These are phyloP conservation scores for Prunus armeniaca DNA, from an alignment of 306 rosid species.

Conservation along the genomic window DNA sequence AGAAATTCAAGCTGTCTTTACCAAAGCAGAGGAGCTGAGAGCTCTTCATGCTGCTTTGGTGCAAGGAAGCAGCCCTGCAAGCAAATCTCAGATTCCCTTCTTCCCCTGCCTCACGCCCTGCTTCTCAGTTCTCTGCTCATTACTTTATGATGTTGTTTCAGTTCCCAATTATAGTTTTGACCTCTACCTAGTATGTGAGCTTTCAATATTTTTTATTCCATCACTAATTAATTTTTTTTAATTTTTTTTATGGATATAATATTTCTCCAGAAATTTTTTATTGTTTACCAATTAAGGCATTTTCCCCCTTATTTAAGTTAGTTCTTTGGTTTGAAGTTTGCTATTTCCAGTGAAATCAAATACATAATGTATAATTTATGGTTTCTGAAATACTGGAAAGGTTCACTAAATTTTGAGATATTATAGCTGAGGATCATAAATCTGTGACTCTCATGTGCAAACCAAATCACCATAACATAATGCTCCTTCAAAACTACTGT, in stretches of 20 bases:
- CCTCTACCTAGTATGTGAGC: not conserved
- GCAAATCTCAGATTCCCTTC: conserved; percentile 43
- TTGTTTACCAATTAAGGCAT: not conserved
- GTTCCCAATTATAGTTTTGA: not conserved
- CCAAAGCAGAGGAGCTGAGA: conserved; percentile 86
- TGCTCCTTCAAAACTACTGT: not conserved
- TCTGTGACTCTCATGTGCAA: conserved; percentile 47
- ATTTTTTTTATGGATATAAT: too few species aligned
- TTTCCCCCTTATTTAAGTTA: not conserved
- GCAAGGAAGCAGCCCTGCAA: conserved; percentile 59
- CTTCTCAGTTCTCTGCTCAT: conserved; percentile 68
- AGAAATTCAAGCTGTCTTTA: conserved; percentile 76
- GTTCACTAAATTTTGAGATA: conserved; percentile 22
- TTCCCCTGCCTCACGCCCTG: conserved; percentile 49
- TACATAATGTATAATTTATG: not conserved
- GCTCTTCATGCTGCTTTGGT: conserved; percentile 84
- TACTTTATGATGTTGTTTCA: not conserved
- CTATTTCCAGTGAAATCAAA: not conserved
- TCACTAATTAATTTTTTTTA: not conserved
- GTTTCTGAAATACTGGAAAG: not conserved
- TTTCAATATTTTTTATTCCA: not conserved
- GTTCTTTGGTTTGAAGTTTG: too few species aligned
- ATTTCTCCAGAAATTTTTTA: not conserved
- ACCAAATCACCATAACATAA: conserved; percentile 35
- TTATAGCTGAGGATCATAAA: conserved; percentile 54